Evolutionary conservation across 2,329 filamentous ascomycete species (phyloP).

Genomic region (Penicillium sp.): DNA sequence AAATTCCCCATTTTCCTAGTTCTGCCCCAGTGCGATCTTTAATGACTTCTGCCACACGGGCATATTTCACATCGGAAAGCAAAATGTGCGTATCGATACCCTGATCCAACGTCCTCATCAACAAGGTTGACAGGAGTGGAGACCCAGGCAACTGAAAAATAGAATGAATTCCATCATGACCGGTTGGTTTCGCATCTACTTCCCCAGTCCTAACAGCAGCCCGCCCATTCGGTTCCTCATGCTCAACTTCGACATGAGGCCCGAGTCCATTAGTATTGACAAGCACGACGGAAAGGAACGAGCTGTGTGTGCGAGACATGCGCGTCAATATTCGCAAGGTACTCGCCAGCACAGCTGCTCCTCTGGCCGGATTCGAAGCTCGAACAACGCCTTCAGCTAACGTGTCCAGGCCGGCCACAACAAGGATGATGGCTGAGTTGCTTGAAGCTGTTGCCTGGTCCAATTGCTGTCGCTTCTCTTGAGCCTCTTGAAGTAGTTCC

Average conservation of each 20-base stretch:
- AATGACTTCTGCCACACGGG: slow-evolving; percentile 37
- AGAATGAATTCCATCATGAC: slow-evolving; percentile 27
- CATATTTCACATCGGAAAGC: slow-evolving; percentile 28
- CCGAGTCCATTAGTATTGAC: slow-evolving; percentile 39
- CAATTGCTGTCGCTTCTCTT: slow-evolving; percentile 10
- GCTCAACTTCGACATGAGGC: slow-evolving; percentile 4
- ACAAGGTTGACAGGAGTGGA: slow-evolving; percentile 29
- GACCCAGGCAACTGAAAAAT: slow-evolving; percentile 23
- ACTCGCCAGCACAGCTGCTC: slow-evolving; percentile 33
- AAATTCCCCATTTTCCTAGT: slow-evolving; percentile 40
- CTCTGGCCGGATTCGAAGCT: slow-evolving; percentile 37
- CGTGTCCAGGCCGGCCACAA: slow-evolving; percentile 40
- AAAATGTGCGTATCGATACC: slow-evolving; percentile 43
- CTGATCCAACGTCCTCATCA: slow-evolving; percentile 40
- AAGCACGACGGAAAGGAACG: slow-evolving; percentile 35
- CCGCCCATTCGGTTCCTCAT: background rate
- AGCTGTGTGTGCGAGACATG: slow-evolving; percentile 30
- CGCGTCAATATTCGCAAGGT: slow-evolving; percentile 35
- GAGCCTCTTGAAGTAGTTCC: slow-evolving; percentile 22
- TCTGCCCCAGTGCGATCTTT: slow-evolving; percentile 40
- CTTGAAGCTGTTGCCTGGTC: background rate
- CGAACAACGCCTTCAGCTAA: slow-evolving; percentile 40
- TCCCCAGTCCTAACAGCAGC: background rate
- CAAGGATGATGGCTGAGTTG: slow-evolving; percentile 22
- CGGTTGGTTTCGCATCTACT: background rate